Conservation (phyloP, 345 rosid genomes). For the Pelargonium nanum region DNA sequence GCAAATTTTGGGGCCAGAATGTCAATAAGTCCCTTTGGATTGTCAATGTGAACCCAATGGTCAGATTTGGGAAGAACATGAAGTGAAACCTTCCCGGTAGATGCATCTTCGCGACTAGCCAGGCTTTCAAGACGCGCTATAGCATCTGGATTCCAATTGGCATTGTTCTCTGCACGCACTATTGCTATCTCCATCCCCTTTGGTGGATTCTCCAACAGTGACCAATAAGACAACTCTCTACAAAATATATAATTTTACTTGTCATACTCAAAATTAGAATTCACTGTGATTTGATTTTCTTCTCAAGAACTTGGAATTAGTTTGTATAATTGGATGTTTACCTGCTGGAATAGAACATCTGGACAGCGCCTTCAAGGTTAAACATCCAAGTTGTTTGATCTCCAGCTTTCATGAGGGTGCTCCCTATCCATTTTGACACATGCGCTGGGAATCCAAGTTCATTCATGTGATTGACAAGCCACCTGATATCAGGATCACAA, state of each 20-base stretch:
- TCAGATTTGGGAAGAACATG: conserved; percentile 74
- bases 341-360: conserved; percentile 85
- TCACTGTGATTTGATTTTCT: neutral
- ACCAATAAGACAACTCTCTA: conserved; percentile 80
- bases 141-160: conserved; percentile 54
- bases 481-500: conserved; percentile 34
- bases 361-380: conserved; percentile 73
- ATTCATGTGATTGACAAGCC: conserved; percentile 79
- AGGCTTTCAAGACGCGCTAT: conserved; percentile 45
- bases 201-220: conserved; percentile 80
- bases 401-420: conserved; percentile 73
- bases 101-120: conserved; percentile 25
- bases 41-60: conserved; percentile 93
- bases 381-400: conserved; percentile 78
- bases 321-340: conserved; percentile 8
- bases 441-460: conserved; percentile 80
- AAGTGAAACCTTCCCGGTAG: conserved; percentile 43
- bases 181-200: conserved; percentile 58
- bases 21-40: conserved; percentile 78
- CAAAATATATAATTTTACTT: too few relatives aligned
- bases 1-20: conserved; percentile 45
- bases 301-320: neutral
- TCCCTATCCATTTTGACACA: conserved; percentile 87
- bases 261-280: too few relatives aligned
- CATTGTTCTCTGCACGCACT: conserved; percentile 80